Percentiles rank a stretch among this genome's conserved stretches.
Evolutionary conservation across 495 filamentous ascomycete species (phyloP).

Genomic region (Lepraria neglecta): DNA sequence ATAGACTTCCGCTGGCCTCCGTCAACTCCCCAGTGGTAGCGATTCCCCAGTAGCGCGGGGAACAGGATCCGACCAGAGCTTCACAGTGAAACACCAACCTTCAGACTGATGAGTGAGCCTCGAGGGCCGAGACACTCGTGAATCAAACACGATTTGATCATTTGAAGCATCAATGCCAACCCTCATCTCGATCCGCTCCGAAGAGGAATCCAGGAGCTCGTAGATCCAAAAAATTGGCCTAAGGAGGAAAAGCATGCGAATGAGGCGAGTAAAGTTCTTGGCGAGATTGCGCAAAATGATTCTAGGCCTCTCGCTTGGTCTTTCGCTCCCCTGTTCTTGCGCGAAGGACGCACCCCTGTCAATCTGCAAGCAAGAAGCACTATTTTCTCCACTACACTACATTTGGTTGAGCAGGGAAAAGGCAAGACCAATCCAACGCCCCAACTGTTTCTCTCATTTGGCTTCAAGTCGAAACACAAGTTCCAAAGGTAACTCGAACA

Average conservation of each 20-base stretch:
- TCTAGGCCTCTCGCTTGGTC: slow-evolving; percentile 8
- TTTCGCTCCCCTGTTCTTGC: slow-evolving; percentile 2
- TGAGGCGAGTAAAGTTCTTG: slow-evolving; percentile 7
- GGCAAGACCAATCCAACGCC: slow-evolving; percentile 7
- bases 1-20: slow-evolving; percentile 8
- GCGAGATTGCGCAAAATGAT: slow-evolving; percentile 9
- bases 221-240: not conserved
- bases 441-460: slow-evolving; percentile 2
- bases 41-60: not conserved
- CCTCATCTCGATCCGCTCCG: not conserved
- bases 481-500: not conserved
- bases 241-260: not conserved
- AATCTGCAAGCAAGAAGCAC: slow-evolving; percentile 11
- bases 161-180: not conserved
- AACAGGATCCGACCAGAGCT: not conserved
- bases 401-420: not conserved
- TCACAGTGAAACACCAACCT: not conserved
- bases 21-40: not conserved
- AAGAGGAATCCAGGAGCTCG: not conserved
- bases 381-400: not conserved
- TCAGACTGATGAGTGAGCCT: not conserved
- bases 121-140: not conserved
- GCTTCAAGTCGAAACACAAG: not conserved
- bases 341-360: not conserved
- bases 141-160: not conserved